phyloP scores from a whole-genome alignment of 495 filamentous ascomycete genomes.

The Trichoderma erinaceum region DNA sequence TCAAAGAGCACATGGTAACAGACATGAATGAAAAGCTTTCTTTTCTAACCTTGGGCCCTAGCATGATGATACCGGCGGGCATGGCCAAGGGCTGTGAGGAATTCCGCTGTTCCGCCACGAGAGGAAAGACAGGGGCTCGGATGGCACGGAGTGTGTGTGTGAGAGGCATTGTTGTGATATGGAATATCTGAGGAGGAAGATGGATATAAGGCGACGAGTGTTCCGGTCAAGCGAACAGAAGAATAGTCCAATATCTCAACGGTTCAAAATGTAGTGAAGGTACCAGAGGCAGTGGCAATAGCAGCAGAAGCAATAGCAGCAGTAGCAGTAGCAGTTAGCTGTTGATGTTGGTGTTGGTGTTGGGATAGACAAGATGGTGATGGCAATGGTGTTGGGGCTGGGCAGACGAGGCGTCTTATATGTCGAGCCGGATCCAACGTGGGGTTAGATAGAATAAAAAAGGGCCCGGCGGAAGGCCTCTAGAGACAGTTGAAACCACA shows the following conservation, averaged over 20 bases:
- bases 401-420: slow-evolving; percentile 3
- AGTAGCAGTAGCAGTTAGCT: background rate
- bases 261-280: background rate
- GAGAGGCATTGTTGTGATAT: background rate
- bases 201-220: background rate
- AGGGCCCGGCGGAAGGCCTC: background rate
- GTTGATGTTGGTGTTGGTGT: background rate
- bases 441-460: background rate
- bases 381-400: background rate
- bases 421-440: background rate
- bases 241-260: background rate
- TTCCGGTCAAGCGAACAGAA: background rate
- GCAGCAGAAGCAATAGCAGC: background rate
- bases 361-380: background rate
- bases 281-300: background rate
- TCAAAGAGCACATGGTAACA: background rate
- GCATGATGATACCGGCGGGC: background rate
- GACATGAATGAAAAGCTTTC: background rate
- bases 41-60: slow-evolving; percentile 2
- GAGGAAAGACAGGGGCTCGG: background rate
- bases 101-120: background rate
- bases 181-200: background rate
- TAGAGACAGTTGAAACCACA: background rate
- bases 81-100: background rate
- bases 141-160: background rate